Conservation (phyloP, 2,329 filamentous ascomycete genomes). For the Ophiobolus disseminans region DNA sequence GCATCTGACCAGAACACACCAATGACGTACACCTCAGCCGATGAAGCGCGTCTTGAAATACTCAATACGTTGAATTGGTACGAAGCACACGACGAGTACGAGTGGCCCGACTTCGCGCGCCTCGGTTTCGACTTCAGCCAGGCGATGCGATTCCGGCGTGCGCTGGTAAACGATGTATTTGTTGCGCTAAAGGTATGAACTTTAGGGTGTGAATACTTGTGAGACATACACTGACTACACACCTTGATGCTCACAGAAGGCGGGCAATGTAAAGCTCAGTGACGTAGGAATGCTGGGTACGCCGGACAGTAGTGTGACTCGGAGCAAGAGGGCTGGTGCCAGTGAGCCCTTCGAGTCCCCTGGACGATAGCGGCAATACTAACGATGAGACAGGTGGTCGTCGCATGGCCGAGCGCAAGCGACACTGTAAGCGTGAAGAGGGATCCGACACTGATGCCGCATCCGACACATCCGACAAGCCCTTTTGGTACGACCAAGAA, state of each 20-base stretch:
- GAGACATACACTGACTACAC: too few relatives aligned
- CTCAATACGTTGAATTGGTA: conserved; percentile 20
- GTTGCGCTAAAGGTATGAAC: conserved; percentile 14
- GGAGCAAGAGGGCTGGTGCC: background rate
- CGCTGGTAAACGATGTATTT: conserved; percentile 23
- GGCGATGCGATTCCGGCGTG: conserved; percentile 22
- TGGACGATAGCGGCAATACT: background rate
- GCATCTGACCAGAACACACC: conserved; percentile 1
- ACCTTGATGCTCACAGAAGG: too few relatives aligned
- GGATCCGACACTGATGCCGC: conserved; percentile 1
- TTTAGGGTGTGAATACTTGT: too few relatives aligned
- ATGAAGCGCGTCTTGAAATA: conserved; percentile 15
- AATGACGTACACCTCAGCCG: conserved; percentile 8
- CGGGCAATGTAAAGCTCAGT: conserved; percentile 5
- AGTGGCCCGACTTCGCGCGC: conserved; percentile 22
- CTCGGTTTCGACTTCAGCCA: conserved; percentile 22
- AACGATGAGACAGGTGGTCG: background rate
- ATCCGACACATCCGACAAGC: background rate
- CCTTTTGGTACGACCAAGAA: background rate
- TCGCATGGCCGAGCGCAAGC: conserved; percentile 9
- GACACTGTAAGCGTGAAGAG: conserved; percentile 16
- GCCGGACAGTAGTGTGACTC: conserved; percentile 2
- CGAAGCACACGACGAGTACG: conserved; percentile 22
- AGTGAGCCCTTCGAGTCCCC: background rate
- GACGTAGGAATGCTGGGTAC: background rate